A percentile compares a stretch with the other conserved stretches of the same genome.
phyloP scores from a whole-genome alignment of 163 green algal species.

The Chlamydomonas reinhardtii region DNA sequence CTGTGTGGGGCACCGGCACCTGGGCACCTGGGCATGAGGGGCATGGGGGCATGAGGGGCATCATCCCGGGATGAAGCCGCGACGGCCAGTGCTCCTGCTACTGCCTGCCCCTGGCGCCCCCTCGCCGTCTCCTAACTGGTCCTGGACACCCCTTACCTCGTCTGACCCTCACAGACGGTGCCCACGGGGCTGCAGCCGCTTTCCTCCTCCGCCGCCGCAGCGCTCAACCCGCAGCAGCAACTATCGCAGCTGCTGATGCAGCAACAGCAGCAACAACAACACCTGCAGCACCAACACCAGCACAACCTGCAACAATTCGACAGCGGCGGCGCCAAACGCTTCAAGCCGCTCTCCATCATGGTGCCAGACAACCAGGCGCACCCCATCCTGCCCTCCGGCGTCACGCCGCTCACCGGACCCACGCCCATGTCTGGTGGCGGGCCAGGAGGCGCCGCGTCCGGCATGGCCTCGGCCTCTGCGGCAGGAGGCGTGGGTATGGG shows the following conservation, averaged over 20 bases:
- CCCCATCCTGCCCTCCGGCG: conserved; percentile 29
- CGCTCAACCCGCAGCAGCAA: not conserved
- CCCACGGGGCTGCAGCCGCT: conserved; percentile 26
- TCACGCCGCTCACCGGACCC: not conserved
- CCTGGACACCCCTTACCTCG: too few relatives aligned
- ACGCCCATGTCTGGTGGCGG: too few relatives aligned
- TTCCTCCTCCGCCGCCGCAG: not conserved
- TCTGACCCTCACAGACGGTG: conserved; percentile 28
- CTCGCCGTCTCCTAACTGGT: too few relatives aligned
- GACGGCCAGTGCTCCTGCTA: too few relatives aligned
- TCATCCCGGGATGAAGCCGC: too few relatives aligned
- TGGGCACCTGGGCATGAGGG: too few relatives aligned
- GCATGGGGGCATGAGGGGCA: too few relatives aligned
- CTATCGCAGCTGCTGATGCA: conserved; percentile 18
- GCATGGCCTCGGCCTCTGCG: not conserved
- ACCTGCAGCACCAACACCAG: conserved; percentile 2
- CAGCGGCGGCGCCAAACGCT: conserved; percentile 35
- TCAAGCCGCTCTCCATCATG: conserved; percentile 48
- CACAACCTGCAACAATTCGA: not conserved
- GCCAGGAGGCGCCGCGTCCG: not conserved
- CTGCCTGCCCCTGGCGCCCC: too few relatives aligned
- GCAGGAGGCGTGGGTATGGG: too few relatives aligned
- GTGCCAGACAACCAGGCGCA: conserved; percentile 45
- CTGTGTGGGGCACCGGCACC: too few relatives aligned
- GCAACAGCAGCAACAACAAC: not conserved